A percentile compares a stretch with the other conserved stretches of the same genome.
Evolutionary conservation across 1,139 yeast genomes (phyloP).

Genomic region (Saccharomyces hybrid): DNA sequence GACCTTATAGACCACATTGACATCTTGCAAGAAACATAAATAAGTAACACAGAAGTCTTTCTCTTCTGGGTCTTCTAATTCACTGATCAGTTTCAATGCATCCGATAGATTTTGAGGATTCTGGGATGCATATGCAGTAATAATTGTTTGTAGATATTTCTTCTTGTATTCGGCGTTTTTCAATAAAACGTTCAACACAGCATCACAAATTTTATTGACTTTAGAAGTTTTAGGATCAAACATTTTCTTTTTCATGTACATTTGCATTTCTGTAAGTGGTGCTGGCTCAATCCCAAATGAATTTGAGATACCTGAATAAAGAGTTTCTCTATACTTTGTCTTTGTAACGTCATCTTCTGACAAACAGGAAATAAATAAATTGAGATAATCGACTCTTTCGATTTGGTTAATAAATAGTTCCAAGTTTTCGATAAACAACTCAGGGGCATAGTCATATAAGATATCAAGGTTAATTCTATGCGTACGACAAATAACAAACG

Average conservation of each 20-base stretch:
- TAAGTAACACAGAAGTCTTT: constrained; percentile 67
- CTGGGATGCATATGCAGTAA: constrained; percentile 90
- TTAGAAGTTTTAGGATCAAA: constrained; percentile 45
- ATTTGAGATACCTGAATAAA: constrained; percentile 28
- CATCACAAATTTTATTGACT: constrained; percentile 70
- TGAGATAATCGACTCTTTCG: constrained; percentile 65
- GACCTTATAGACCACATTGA: constrained; percentile 67
- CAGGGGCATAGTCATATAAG: constrained; percentile 79
- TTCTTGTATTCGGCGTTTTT: constrained; percentile 44
- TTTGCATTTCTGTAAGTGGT: constrained; percentile 33
- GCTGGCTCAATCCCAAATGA: constrained; percentile 29
- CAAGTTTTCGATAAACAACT: constrained; percentile 53
- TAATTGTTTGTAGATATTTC: constrained; percentile 64
- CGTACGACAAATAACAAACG: constrained; percentile 76
- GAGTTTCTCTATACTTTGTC: constrained; percentile 77
- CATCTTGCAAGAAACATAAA: constrained; percentile 85
- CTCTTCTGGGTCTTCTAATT: constrained; percentile 41
- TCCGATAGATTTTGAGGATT: constrained; percentile 75
- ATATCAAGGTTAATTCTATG: constrained; percentile 90
- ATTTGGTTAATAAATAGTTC: constrained; percentile 68
- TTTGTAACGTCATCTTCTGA: constrained; percentile 79
- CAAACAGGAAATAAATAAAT: constrained; percentile 77
- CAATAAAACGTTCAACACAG: constrained; percentile 50
- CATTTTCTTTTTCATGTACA: constrained; percentile 33
- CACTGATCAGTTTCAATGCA: constrained; percentile 59